Conservation (phyloP, 2,329 filamentous ascomycete genomes). For the Calonectria pteridis region DNA sequence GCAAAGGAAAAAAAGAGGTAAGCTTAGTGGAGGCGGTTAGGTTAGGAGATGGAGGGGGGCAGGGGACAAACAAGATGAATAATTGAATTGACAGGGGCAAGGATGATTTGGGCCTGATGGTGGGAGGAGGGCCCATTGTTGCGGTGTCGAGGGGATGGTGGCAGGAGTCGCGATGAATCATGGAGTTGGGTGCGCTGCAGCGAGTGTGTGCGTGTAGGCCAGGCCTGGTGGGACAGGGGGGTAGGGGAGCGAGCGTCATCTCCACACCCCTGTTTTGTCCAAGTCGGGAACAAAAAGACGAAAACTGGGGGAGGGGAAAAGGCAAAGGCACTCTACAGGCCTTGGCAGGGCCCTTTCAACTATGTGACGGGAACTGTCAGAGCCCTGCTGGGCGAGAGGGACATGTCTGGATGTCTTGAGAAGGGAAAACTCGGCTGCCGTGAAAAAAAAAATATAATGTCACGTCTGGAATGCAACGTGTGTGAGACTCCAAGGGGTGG, state of each 20-base stretch:
- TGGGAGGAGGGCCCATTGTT: conserved; percentile 6
- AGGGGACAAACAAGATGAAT: background rate
- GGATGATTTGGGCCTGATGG: background rate
- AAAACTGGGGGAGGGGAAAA: background rate
- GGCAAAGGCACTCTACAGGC: background rate
- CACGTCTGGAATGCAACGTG: background rate
- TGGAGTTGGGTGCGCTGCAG: background rate
- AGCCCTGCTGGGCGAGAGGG: background rate
- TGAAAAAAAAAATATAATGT: background rate
- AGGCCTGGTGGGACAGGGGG: background rate
- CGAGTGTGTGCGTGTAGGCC: background rate
- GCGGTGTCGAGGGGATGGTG: background rate
- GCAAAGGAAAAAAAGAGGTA: background rate
- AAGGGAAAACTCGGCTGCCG: background rate
- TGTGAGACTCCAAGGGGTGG: background rate
- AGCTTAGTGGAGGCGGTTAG: background rate
- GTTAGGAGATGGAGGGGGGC: background rate
- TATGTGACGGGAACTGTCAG: conserved; percentile 5
- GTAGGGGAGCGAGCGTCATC: background rate
- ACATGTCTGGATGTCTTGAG: background rate
- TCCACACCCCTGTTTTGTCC: conserved; percentile 7
- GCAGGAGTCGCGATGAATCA: background rate
- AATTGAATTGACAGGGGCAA: background rate
- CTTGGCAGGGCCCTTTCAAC: background rate
- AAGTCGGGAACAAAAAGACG: background rate